These are phyloP conservation scores for Alternaria incomplexa DNA, from an alignment of 2,329 filamentous ascomycete genomes.

Conservation along the genomic window DNA sequence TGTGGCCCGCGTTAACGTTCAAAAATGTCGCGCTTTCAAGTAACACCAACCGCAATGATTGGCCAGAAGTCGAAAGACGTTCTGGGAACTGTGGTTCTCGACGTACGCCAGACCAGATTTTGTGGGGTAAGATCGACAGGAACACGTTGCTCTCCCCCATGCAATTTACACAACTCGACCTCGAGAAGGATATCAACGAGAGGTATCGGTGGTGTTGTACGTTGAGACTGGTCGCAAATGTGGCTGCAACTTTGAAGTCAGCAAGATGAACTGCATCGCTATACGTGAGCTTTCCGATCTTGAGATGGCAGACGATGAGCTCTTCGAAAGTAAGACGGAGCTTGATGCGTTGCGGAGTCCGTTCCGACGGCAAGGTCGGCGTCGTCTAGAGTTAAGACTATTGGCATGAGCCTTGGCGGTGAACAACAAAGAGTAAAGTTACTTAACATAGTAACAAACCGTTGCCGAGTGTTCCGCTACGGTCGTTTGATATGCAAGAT, in stretches of 20 bases:
- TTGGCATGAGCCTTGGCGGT: conserved; percentile 4
- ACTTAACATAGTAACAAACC: conserved; percentile 6
- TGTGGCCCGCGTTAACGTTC: background rate
- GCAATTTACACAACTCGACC: background rate
- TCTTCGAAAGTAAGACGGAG: background rate
- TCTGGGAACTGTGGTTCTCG: background rate
- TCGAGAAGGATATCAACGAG: too few species aligned
- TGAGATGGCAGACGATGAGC: background rate
- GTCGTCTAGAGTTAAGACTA: background rate
- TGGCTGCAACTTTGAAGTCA: background rate
- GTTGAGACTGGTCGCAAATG: background rate
- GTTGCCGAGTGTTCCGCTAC: conserved; percentile 16
- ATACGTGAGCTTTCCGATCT: background rate
- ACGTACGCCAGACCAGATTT: background rate
- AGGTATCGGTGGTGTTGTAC: background rate
- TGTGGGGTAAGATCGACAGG: conserved; percentile 10
- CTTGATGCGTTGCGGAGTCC: background rate
- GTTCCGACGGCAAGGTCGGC: conserved; percentile 5
- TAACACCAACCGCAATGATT: conserved; percentile 23
- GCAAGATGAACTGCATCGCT: background rate
- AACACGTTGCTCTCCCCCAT: background rate
- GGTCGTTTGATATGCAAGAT: background rate
- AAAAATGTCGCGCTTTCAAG: conserved; percentile 14
- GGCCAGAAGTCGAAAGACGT: background rate
- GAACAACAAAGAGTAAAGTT: background rate